phyloP scores from a whole-genome alignment of 352 stramenopile species.

The Globisporangium canariense region DNA sequence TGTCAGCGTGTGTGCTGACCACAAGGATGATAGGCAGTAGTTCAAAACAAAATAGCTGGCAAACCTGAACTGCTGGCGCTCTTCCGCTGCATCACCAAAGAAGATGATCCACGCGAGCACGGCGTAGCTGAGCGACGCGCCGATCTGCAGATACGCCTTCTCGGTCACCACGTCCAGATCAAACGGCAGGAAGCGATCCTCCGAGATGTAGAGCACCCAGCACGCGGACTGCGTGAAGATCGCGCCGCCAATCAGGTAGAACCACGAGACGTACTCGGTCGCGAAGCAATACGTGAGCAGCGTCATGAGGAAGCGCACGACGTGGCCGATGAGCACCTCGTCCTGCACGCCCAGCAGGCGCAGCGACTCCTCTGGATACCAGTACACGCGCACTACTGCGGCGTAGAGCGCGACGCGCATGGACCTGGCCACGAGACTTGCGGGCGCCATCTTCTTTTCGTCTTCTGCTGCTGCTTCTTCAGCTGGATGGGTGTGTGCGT shows the following conservation, averaged over 20 bases:
- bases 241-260: slow-evolving; percentile 37
- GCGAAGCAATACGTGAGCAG: slow-evolving; percentile 49
- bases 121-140: slow-evolving; percentile 41
- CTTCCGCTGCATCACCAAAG: slow-evolving; percentile 35
- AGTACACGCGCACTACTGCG: slow-evolving; percentile 42
- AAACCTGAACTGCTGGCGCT: slow-evolving; percentile 45
- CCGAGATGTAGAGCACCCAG: slow-evolving; percentile 50
- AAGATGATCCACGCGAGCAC: slow-evolving; percentile 46
- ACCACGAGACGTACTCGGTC: slow-evolving; percentile 31
- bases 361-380: slow-evolving; percentile 41
- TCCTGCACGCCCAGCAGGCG: slow-evolving; percentile 30
- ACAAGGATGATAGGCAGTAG: neutral
- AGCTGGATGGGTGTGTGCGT: neutral
- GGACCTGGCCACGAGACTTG: slow-evolving; percentile 22
- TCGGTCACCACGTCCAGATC: slow-evolving; percentile 35
- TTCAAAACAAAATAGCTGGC: slow-evolving; percentile 4
- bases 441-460: slow-evolving; percentile 2
- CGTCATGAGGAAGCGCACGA: slow-evolving; percentile 57
- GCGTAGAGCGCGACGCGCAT: slow-evolving; percentile 44
- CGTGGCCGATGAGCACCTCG: slow-evolving; percentile 41
- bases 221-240: slow-evolving; percentile 54
- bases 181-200: slow-evolving; percentile 29
- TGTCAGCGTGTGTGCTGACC: neutral
- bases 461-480: neutral
- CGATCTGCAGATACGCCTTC: slow-evolving; percentile 41